These are phyloP conservation scores for Orbilia brochopaga DNA, from an alignment of 2,329 filamentous ascomycete species.

Conservation along the genomic window DNA sequence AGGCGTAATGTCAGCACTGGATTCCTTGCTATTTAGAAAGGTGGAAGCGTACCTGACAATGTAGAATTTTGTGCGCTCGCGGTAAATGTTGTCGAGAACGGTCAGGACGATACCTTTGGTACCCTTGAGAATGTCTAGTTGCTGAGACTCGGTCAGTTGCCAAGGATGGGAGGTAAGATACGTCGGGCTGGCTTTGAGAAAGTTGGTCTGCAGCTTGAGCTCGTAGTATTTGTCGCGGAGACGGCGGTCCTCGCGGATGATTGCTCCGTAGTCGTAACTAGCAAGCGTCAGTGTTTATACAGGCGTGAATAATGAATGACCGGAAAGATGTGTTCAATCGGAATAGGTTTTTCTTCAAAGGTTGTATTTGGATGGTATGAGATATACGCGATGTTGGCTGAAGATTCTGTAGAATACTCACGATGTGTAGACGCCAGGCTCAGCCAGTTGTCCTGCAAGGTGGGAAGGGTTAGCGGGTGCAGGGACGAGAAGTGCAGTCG, in stretches of 20 bases:
- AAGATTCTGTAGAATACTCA: too few relatives aligned
- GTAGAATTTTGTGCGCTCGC: conserved; percentile 49
- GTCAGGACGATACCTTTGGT: conserved; percentile 29
- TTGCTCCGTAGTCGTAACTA: conserved; percentile 68
- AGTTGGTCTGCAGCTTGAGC: conserved; percentile 76
- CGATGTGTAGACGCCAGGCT: conserved; percentile 46
- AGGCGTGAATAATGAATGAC: not conserved
- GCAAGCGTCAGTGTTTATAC: conserved; percentile 1
- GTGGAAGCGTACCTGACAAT: conserved; percentile 39
- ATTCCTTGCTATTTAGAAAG: too few relatives aligned
- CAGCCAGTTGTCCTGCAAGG: conserved; percentile 31
- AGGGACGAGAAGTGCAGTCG: too few relatives aligned
- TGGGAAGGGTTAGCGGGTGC: not conserved
- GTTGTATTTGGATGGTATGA: too few relatives aligned
- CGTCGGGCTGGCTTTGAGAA: conserved; percentile 73
- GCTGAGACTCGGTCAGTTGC: conserved; percentile 33
- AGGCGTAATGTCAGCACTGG: not conserved
- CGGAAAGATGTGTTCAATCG: too few relatives aligned
- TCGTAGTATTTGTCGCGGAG: conserved; percentile 81
- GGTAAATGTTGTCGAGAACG: conserved; percentile 48
- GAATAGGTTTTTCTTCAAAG: too few relatives aligned
- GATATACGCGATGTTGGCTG: too few relatives aligned
- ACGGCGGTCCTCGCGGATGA: conserved; percentile 72
- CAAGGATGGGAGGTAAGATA: conserved; percentile 68
- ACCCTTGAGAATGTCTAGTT: conserved; percentile 35